Evolutionary conservation across 108 stramenopile species (phyloP), one percentile per base, ranked within the genome.

Genomic region (Discostella stelligeroides): DNA sequence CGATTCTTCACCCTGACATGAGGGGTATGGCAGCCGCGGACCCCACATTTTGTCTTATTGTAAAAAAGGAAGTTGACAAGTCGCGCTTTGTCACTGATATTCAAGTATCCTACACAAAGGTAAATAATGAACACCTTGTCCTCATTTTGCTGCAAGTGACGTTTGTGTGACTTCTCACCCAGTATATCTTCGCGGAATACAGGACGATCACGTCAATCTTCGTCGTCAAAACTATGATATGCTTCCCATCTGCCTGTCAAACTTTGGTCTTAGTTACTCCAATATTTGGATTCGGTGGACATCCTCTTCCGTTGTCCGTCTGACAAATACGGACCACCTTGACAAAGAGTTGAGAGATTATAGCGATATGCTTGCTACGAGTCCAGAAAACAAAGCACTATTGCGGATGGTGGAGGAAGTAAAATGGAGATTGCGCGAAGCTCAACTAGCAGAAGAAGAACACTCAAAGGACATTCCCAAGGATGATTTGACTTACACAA

Each of bases 221-320:
- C 21, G 37, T n/a, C 50, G 62, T 2, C 56, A 63, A 47, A 78
- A 78, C 29, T 78, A 70, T 61, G 70, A 71, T 23, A 78, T 63
- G 77, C 56, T 78, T 1, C 65, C 77, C 0, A 1, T 67, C 0
- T 79, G 70, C 21, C 27, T 79, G n/a, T 79, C 70, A 0, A 66
- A 55, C 34, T 72, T 79, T 47, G 66, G 66, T 14, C 66, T 62
- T n/a, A 64, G 64, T 18, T 79, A 67, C 57, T 60, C 75, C 12
- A 68, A 76, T 51, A 47, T 71, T 28, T 78, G 77, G 77, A 60
- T 78, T 41, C 48, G 71, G 10, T 79, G 77, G 70, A 57, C 64
- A 28, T 54, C 70, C 11, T 58, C 49, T 29, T 30, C 65, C 8
- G 34, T 71, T 5, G 24, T 79, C 39, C 58, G 77, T 11, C 58